Evolutionary conservation across 2,329 filamentous ascomycete genomes (phyloP).

Genomic region (Fusarium euwallaceae): DNA sequence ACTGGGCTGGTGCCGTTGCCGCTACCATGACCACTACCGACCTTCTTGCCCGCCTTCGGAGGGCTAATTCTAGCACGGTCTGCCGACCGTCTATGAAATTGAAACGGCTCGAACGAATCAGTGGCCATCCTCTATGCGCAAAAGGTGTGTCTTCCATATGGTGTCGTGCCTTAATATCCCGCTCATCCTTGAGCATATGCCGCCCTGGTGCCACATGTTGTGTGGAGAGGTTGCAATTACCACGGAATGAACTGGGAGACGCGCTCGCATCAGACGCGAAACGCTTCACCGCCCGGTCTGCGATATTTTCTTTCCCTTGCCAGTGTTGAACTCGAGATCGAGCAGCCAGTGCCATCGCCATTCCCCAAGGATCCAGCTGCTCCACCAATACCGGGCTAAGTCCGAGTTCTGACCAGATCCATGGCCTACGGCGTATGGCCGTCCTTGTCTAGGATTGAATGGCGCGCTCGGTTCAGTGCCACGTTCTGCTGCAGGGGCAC

Average conservation of each 20-base stretch:
- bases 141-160: constrained; percentile 23
- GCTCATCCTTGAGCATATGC: constrained; percentile 28
- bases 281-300: constrained; percentile 32
- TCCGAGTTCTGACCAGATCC: constrained; percentile 29
- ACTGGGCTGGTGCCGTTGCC: constrained; percentile 6
- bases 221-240: constrained; percentile 35
- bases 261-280: constrained; percentile 30
- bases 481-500: constrained; percentile 34
- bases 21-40: constrained; percentile 7
- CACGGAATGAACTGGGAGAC: constrained; percentile 20
- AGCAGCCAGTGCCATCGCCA: constrained; percentile 15
- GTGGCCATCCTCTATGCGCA: constrained; percentile 18
- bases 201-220: constrained; percentile 32
- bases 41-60: constrained; percentile 13
- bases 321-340: constrained; percentile 13
- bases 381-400: constrained; percentile 26
- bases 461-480: constrained; percentile 19
- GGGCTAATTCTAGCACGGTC: not conserved
- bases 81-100: constrained; percentile 2
- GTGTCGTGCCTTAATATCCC: constrained; percentile 35
- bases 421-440: constrained; percentile 23
- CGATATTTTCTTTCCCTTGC: constrained; percentile 30
- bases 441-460: constrained; percentile 30
- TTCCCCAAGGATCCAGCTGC: constrained; percentile 20
- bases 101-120: constrained; percentile 26